phyloP scores from a whole-genome alignment of 306 rosid genomes.

The Oxytropis ochrocephala region DNA sequence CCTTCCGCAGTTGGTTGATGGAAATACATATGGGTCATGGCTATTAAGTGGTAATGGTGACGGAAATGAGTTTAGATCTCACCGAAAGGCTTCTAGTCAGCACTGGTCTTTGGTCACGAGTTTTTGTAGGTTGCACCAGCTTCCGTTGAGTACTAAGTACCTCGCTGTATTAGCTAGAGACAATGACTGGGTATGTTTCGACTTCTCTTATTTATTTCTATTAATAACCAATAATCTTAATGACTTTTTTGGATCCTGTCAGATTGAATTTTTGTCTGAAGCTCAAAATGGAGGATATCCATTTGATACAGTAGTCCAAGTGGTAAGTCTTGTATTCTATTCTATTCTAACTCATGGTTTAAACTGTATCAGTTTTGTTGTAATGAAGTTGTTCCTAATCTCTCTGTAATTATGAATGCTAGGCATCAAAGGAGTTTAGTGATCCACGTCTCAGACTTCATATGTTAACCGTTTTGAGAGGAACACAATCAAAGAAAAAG shows the following conservation, averaged over 20 bases:
- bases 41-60: slow-evolving; percentile 66
- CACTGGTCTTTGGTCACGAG: slow-evolving; percentile 79
- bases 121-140: slow-evolving; percentile 83
- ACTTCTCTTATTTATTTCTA: slow-evolving; percentile 8
- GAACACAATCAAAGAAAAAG: slow-evolving; percentile 73
- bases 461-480: slow-evolving; percentile 76
- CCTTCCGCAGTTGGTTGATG: slow-evolving; percentile 55
- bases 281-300: slow-evolving; percentile 91
- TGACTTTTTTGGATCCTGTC: slow-evolving; percentile 22
- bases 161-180: slow-evolving; percentile 84
- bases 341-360: not conserved
- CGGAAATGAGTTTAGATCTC: slow-evolving; percentile 77
- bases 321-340: slow-evolving; percentile 40
- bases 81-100: slow-evolving; percentile 88
- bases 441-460: slow-evolving; percentile 84
- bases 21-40: slow-evolving; percentile 84
- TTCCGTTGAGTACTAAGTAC: slow-evolving; percentile 81
- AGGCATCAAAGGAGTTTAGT: slow-evolving; percentile 92
- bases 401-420: slow-evolving; percentile 24
- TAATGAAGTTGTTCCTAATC: slow-evolving; percentile 11
- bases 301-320: slow-evolving; percentile 63
- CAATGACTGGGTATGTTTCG: slow-evolving; percentile 79
- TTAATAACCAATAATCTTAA: slow-evolving; percentile 9
- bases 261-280: slow-evolving; percentile 93
- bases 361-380: not conserved